Percentiles rank a stretch among this genome's conserved stretches.
These are phyloP conservation scores for Stipa capillata DNA, from an alignment of 176 grass and related monocot species.

Conservation along the genomic window DNA sequence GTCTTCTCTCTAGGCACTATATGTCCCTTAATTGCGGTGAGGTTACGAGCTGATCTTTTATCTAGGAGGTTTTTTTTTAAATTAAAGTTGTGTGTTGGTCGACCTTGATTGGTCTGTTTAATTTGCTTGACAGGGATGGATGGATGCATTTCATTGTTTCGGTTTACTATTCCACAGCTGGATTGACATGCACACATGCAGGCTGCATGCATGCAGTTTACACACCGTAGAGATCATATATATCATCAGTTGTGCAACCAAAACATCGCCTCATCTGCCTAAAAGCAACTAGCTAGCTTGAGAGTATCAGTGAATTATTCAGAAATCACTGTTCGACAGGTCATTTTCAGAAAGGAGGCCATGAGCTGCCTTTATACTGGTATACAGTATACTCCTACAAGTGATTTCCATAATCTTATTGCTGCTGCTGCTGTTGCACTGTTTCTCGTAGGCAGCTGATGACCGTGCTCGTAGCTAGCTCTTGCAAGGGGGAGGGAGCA, in stretches of 20 bases:
- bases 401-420: background rate
- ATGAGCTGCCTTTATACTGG: background rate
- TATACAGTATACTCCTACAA: background rate
- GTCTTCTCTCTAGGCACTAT: slow-evolving; percentile 34
- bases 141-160: background rate
- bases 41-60: slow-evolving; percentile 46
- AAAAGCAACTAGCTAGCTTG: background rate
- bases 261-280: background rate
- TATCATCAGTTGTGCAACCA: background rate
- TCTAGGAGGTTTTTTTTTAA: slow-evolving; percentile 17
- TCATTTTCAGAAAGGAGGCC: background rate
- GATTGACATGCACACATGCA: background rate
- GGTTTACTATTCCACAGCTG: slow-evolving; percentile 12
- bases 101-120: slow-evolving; percentile 25
- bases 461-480: background rate
- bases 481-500: background rate
- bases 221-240: background rate
- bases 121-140: slow-evolving; percentile 14
- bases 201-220: background rate
- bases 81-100: slow-evolving; percentile 24
- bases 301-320: background rate
- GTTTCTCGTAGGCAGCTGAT: background rate
- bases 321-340: background rate
- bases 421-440: background rate
- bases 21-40: slow-evolving; percentile 26